Conservation (phyloP, 106 monocot species). For the Dendrobium catenatum region DNA sequence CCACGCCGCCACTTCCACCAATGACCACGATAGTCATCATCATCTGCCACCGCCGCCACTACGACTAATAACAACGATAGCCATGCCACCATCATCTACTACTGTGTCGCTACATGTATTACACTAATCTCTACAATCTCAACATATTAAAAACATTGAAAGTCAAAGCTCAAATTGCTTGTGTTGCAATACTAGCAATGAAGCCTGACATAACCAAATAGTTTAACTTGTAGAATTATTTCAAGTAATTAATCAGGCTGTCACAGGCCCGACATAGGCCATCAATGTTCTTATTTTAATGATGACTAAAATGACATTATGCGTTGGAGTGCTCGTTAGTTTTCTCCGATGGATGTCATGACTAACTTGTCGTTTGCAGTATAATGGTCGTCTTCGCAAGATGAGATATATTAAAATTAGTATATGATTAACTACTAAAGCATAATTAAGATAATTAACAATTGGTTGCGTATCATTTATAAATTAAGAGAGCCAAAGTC, state of each 20-base stretch:
- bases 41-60: no score
- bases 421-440: not conserved
- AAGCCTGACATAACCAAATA: not conserved
- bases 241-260: not conserved
- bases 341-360: not conserved
- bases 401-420: not conserved
- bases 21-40: no score
- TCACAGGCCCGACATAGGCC: slow-evolving; percentile 1
- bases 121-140: no score
- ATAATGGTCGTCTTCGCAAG: not conserved
- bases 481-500: not conserved
- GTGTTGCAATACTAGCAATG: not conserved
- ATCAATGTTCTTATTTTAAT: slow-evolving; percentile 1
- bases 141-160: no score
- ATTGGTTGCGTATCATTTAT: slow-evolving; percentile 2
- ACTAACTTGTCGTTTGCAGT: not conserved
- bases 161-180: no score
- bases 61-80: no score
- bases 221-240: not conserved
- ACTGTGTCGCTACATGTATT: no score
- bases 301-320: not conserved
- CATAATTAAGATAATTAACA: not conserved
- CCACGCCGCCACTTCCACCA: no score
- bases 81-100: no score
- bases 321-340: not conserved